Conservation (phyloP, 371 early-diverging fungal genomes). For the Saksenaea oblongispora region DNA sequence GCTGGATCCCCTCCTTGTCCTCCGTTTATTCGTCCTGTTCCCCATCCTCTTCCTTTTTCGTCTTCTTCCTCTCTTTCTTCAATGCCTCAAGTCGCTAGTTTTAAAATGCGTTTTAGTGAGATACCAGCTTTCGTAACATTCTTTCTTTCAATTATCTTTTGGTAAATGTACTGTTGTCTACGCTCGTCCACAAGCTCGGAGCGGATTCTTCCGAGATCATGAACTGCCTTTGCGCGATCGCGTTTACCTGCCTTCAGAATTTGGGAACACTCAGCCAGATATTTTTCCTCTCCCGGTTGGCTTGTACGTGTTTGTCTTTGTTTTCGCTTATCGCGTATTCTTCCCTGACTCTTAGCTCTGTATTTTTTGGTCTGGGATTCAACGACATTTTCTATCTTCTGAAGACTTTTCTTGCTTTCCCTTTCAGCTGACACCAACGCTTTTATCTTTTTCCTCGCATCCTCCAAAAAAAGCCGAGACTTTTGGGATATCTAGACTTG, state of each 20-base stretch:
- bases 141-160: background rate
- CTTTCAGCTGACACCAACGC: background rate
- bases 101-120: background rate
- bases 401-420: background rate
- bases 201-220: background rate
- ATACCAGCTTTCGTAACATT: background rate
- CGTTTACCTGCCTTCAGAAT: background rate
- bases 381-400: background rate
- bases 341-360: background rate
- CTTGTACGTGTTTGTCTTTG: too few species aligned
- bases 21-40: background rate
- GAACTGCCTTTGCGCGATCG: background rate
- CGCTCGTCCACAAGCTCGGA: background rate
- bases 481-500: background rate
- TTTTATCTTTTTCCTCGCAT: background rate
- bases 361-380: background rate
- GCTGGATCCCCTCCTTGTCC: background rate
- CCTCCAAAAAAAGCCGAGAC: background rate
- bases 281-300: background rate
- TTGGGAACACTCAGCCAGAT: background rate
- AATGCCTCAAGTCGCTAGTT: background rate
- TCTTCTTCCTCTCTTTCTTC: background rate
- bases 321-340: background rate
- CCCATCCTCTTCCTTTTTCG: background rate
- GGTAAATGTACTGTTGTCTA: background rate